phyloP scores from a whole-genome alignment of 2,329 filamentous ascomycete genomes.

The Diaporthe aspalathi region DNA sequence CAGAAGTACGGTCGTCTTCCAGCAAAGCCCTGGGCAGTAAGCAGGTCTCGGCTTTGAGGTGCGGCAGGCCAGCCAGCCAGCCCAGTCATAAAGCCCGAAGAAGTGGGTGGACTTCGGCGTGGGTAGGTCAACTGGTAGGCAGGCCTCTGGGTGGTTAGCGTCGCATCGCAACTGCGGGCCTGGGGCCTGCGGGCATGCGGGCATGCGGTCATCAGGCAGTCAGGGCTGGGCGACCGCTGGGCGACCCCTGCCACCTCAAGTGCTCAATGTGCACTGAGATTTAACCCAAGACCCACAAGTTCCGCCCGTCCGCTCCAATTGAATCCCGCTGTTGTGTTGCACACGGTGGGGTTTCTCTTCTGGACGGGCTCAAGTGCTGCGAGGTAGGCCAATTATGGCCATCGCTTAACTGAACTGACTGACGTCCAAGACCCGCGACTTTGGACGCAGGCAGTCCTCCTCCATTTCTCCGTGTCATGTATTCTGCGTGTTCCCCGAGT shows the following conservation, averaged over 20 bases:
- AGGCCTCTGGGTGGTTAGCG: neutral
- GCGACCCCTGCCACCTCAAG: constrained; percentile 17
- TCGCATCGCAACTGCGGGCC: neutral
- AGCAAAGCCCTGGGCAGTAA: neutral
- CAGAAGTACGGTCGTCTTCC: neutral
- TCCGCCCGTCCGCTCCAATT: constrained; percentile 39
- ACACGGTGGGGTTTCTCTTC: constrained; percentile 12
- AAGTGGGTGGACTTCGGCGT: constrained; percentile 26
- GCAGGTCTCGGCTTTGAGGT: constrained; percentile 10
- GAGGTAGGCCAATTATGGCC: constrained; percentile 2
- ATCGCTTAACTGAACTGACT: constrained; percentile 15
- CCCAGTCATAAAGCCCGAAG: neutral
- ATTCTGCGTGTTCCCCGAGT: neutral
- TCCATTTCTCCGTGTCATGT: constrained; percentile 38
- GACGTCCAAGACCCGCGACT: constrained; percentile 14
- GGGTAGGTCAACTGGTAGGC: no score
- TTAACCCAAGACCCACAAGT: constrained; percentile 20
- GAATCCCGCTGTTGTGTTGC: neutral
- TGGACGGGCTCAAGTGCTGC: neutral
- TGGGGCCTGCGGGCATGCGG: neutral
- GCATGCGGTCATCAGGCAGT: constrained; percentile 20
- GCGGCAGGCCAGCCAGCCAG: constrained; percentile 1
- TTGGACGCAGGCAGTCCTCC: neutral
- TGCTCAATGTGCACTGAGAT: no score
- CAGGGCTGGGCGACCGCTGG: no score